Evolutionary conservation across 2,329 filamentous ascomycete genomes (phyloP).

Genomic region (Venturia effusa): DNA sequence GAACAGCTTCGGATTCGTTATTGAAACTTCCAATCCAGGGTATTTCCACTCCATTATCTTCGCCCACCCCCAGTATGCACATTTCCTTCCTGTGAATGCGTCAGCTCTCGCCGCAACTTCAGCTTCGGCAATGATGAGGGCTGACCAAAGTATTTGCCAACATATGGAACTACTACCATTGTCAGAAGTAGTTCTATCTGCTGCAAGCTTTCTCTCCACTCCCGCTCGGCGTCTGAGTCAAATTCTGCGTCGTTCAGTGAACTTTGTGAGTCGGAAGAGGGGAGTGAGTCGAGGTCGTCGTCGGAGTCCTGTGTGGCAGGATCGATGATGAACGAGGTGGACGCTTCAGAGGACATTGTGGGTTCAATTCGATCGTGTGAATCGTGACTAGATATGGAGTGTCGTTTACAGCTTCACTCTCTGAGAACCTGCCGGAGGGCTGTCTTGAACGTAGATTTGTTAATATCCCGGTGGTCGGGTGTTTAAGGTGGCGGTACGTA

Average conservation of each 20-base stretch:
- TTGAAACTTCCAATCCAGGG: constrained; percentile 55
- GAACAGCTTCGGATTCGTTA: constrained; percentile 36
- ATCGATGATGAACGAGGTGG: constrained; percentile 26
- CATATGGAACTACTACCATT: constrained; percentile 88
- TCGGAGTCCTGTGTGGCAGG: constrained; percentile 6
- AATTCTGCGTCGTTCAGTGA: constrained; percentile 38
- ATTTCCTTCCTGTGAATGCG: constrained; percentile 51
- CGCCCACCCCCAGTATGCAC: constrained; percentile 93
- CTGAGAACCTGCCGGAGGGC: neutral
- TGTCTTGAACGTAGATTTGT: neutral
- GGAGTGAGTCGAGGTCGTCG: constrained; percentile 37
- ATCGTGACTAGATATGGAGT: neutral
- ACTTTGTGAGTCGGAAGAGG: constrained; percentile 39
- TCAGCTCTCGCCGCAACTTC: neutral
- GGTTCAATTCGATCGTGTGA: neutral
- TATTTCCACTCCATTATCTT: constrained; percentile 94
- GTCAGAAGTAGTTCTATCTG: constrained; percentile 87
- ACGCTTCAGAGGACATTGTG: constrained; percentile 27
- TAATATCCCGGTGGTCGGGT: neutral
- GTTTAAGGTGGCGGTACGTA: neutral
- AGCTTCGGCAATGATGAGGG: neutral
- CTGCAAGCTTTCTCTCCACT: constrained; percentile 91
- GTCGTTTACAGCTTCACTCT: neutral
- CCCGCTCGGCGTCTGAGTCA: constrained; percentile 76
- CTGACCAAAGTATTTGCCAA: constrained; percentile 75